Evolutionary conservation across 192 early-diverging fungal species (phyloP).

Genomic region (Umbelopsis vinacea): DNA sequence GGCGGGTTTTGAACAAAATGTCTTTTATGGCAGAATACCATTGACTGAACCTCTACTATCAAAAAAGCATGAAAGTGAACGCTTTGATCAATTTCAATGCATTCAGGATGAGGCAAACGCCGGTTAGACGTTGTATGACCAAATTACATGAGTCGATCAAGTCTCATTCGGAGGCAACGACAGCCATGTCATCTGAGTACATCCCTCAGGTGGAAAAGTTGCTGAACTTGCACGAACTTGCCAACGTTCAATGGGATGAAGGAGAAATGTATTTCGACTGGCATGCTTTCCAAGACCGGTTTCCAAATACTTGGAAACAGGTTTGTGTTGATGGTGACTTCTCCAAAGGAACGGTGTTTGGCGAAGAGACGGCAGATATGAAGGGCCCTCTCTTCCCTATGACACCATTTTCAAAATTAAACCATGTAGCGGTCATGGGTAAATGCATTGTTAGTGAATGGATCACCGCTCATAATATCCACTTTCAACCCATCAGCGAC

Average conservation of each 20-base stretch:
- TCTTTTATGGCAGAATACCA: no score
- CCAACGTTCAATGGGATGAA: constrained; percentile 17
- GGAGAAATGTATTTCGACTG: constrained; percentile 14
- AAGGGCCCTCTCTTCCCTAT: constrained; percentile 5
- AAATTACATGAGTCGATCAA: constrained; percentile 1
- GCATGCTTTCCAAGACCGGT: constrained; percentile 8
- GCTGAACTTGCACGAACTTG: constrained; percentile 11
- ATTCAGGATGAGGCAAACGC: constrained; percentile 7
- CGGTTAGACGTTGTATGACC: constrained; percentile 14
- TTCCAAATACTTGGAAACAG: constrained; percentile 13
- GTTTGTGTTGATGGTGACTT: constrained; percentile 20
- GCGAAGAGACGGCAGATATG: constrained; percentile 11
- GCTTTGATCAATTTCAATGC: constrained; percentile 20
- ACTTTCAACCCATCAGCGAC: constrained; percentile 20
- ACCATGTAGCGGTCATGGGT: constrained; percentile 18
- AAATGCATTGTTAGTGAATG: constrained; percentile 15
- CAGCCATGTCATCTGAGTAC: constrained; percentile 10
- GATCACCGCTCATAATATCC: constrained; percentile 15
- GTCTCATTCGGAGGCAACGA: neutral
- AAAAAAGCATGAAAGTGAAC: constrained; percentile 13
- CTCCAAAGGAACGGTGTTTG: constrained; percentile 4
- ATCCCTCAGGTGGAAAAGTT: constrained; percentile 7
- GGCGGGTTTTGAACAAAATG: neutral
- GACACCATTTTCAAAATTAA: constrained; percentile 11
- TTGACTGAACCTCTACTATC: neutral